phyloP scores from a whole-genome alignment of 1,284 basidiomycete genomes.

The Hemileia vastatrix region DNA sequence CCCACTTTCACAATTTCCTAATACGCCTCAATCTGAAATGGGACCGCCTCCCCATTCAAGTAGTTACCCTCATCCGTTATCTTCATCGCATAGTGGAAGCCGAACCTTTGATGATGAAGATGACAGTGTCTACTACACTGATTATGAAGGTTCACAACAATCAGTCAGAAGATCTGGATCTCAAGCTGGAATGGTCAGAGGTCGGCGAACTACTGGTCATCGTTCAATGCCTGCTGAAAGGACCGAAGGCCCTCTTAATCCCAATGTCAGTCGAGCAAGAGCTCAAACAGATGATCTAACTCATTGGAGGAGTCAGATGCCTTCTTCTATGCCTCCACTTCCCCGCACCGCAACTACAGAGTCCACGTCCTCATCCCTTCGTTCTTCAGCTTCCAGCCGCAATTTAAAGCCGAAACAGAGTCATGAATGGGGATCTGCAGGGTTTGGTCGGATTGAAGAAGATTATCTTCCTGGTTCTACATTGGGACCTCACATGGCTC shows the following conservation, averaged over 20 bases:
- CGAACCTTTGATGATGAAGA: slow-evolving; percentile 22
- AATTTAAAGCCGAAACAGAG: slow-evolving; percentile 32
- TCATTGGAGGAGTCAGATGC: slow-evolving; percentile 16
- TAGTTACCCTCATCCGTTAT: slow-evolving; percentile 3
- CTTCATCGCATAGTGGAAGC: slow-evolving; percentile 2
- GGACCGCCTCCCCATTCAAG: slow-evolving; percentile 15
- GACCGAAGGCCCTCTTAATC: neutral
- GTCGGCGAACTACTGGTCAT: slow-evolving; percentile 10
- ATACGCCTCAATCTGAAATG: slow-evolving; percentile 20
- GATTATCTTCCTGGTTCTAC: slow-evolving; percentile 4
- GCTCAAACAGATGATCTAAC: slow-evolving; percentile 19
- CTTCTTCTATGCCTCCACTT: slow-evolving; percentile 13
- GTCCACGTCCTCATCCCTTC: slow-evolving; percentile 22
- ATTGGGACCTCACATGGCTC: slow-evolving; percentile 17
- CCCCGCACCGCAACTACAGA: slow-evolving; percentile 12
- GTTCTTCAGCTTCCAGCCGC: slow-evolving; percentile 32
- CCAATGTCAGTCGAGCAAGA: slow-evolving; percentile 9
- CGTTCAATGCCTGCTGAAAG: slow-evolving; percentile 21
- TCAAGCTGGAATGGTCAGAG: neutral
- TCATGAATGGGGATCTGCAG: slow-evolving; percentile 30
- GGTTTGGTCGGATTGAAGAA: slow-evolving; percentile 20
- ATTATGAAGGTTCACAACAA: slow-evolving; percentile 7
- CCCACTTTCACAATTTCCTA: slow-evolving; percentile 18
- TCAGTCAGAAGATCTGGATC: slow-evolving; percentile 10
- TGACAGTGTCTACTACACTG: slow-evolving; percentile 16